Evolutionary conservation across 2,329 filamentous ascomycete species (phyloP), one percentile per base, ranked within the genome.

Genomic region (Hymenoscyphus repandus): DNA sequence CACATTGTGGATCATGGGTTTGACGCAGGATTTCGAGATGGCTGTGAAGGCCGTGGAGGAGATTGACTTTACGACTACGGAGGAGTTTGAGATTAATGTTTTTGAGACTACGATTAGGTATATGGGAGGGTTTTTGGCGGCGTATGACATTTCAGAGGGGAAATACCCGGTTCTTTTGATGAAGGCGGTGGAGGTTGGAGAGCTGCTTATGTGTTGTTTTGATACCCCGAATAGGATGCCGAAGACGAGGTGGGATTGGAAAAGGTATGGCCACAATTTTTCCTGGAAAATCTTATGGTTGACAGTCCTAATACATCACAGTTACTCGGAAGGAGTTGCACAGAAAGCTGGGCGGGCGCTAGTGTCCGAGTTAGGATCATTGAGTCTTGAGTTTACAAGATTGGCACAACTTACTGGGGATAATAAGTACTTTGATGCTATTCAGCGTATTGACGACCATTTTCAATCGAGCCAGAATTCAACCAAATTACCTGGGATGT

Each of bases 151-250:
- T 49, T 91, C 87, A 47, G 86, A 79, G 11, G 82, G 78, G 6
- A 73, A 76, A 55, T 86, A 96, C 61, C 70, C 77, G 9, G 72
- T 85, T 9, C 74, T 90, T 20, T 70, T 89, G 30, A 74, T 80
- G 41, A 89, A 90, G 64, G 85, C 86, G 6, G 72, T 83, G 17
- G 83, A 90, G 65, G 74, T 89, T 18, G 86, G 79, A 12, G 85
- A 89, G 55, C 76, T 90, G 53, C 66, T 90, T 32, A 86, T 87
- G 69, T 78, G 80, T 50, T 79, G 82, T 6, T 90, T 90, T 63
- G 86, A 90, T 69, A 97, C 92, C 0, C 91, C 91, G 0, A 97
- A 97, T 68, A 82, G 90, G 60, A 95, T 97, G 88, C 91, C 92
- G 1, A 73, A 90, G 42, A 50, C 57, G 0, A 58, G 63, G 20